Base-by-base conservation (phyloP, 257 asterid species). In the Ilex asprella region DNA sequence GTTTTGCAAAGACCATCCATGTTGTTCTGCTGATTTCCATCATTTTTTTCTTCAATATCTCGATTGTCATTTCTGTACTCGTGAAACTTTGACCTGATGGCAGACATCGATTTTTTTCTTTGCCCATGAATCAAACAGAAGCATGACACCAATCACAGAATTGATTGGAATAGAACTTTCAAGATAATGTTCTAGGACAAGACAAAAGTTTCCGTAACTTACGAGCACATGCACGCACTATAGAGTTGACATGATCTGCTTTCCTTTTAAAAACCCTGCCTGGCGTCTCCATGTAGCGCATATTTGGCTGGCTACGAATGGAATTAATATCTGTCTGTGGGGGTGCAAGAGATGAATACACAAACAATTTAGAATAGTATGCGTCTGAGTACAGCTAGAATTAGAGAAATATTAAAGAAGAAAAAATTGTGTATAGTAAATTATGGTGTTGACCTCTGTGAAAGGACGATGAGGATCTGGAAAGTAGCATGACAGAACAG, bases 161-260 rank as follows among this genome's bases (percentile, higher is more conserved):
- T 35, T 35, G 41, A 35, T 35, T 35, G 41, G 7, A 35, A 35
- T 4, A 35, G 41, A 4, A 35, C 5, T 35, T 35, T 35, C 5
- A 35, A 35, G 41, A 35, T 35, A 35, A 35, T 35, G 5, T 35
- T 8, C 41, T 3, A 8, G 8, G 8, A 35, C 41, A 35, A 35
- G 7, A 35, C 7, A 35, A 35, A 35, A 3, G 41, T 35, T 35
- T 35, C 41, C 41, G 8, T 46, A 72, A 86, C 99, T 89, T 83
- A 93, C 99, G 97, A 81, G 99, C 95, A 85, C 99, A 89, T 71
- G 97, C 81, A 39, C 91, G 84, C 63, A 87, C 85, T 74, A 93
- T 76, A 60, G 89, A 68, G 64, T 89, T 78, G 82, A 89, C 93
- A 57, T 86, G 87, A 78, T 87, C 99, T 64, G 78, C 86, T 69